Conservation (phyloP, 2,329 filamentous ascomycete genomes). For the Fusarium sp. region DNA sequence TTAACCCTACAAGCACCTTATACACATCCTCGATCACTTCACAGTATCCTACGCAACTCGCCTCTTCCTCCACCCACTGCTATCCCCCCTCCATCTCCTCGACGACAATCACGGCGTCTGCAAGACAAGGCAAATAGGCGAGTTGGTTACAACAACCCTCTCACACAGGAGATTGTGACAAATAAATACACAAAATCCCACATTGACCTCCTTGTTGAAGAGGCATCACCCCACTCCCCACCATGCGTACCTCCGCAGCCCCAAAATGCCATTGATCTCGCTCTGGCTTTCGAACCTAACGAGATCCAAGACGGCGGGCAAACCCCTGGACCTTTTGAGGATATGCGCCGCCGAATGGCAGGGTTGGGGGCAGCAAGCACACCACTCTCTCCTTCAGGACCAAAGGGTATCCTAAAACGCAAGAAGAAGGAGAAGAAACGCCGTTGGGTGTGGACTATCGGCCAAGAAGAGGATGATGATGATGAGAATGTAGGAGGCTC, state of each 20-base stretch:
- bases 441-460: constrained; percentile 78
- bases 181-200: constrained; percentile 75
- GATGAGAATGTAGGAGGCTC: constrained; percentile 62
- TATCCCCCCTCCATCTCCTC: constrained; percentile 66
- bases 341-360: constrained; percentile 72
- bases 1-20: constrained; percentile 65
- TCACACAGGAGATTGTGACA: constrained; percentile 75
- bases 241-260: constrained; percentile 52
- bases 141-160: constrained; percentile 74
- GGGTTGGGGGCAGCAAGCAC: constrained; percentile 61
- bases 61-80: constrained; percentile 70
- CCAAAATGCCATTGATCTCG: constrained; percentile 63
- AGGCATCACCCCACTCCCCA: constrained; percentile 66
- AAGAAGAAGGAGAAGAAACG: constrained; percentile 72
- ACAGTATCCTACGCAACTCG: constrained; percentile 77
- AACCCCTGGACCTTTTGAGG: constrained; percentile 75
- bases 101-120: constrained; percentile 68
- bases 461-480: constrained; percentile 66
- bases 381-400: constrained; percentile 59
- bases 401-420: constrained; percentile 66
- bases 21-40: constrained; percentile 70
- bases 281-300: constrained; percentile 67
- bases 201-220: constrained; percentile 73
- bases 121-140: constrained; percentile 69
- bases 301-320: constrained; percentile 73